Percentiles rank a stretch among this genome's conserved stretches.
Evolutionary conservation across 2,329 filamentous ascomycete genomes (phyloP).

Genomic region (Aspergillus puulaauensis): DNA sequence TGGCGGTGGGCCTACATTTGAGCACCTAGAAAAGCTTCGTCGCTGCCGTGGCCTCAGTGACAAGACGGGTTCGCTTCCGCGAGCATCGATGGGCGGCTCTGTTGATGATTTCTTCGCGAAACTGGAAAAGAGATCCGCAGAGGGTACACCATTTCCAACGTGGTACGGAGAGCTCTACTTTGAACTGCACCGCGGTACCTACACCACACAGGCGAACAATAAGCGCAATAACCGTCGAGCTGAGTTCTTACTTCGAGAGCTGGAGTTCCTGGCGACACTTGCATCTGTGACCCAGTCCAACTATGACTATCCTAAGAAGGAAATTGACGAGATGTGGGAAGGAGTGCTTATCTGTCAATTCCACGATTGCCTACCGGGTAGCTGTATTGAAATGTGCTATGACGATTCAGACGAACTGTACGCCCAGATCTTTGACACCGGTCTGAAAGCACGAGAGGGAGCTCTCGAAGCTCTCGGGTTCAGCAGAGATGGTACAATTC

Average conservation of each 20-base stretch:
- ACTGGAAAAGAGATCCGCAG: slow-evolving; percentile 72
- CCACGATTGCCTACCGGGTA: slow-evolving; percentile 94
- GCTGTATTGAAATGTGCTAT: slow-evolving; percentile 96
- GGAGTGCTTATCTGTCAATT: slow-evolving; percentile 89
- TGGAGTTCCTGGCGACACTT: slow-evolving; percentile 84
- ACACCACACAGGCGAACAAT: slow-evolving; percentile 96
- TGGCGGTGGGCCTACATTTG: slow-evolving; percentile 89
- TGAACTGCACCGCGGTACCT: slow-evolving; percentile 93
- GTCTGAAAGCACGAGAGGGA: slow-evolving; percentile 68
- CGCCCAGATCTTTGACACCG: slow-evolving; percentile 75
- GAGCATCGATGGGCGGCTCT: slow-evolving; percentile 82
- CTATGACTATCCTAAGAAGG: slow-evolving; percentile 89
- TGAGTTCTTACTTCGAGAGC: slow-evolving; percentile 79
- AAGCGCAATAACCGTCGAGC: slow-evolving; percentile 89
- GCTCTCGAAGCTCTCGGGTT: slow-evolving; percentile 69
- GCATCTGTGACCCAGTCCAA: slow-evolving; percentile 67
- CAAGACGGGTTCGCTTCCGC: slow-evolving; percentile 76
- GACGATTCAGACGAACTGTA: slow-evolving; percentile 93
- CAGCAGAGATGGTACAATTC: slow-evolving; percentile 37
- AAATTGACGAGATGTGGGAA: slow-evolving; percentile 98
- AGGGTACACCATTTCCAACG: slow-evolving; percentile 73
- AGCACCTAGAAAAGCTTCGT: slow-evolving; percentile 91
- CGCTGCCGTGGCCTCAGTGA: slow-evolving; percentile 90
- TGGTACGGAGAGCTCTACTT: slow-evolving; percentile 99
- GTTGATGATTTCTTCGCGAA: slow-evolving; percentile 93